Base-by-base conservation (phyloP, 805 yeast species). In the Metschnikowia lochheadii region DNA sequence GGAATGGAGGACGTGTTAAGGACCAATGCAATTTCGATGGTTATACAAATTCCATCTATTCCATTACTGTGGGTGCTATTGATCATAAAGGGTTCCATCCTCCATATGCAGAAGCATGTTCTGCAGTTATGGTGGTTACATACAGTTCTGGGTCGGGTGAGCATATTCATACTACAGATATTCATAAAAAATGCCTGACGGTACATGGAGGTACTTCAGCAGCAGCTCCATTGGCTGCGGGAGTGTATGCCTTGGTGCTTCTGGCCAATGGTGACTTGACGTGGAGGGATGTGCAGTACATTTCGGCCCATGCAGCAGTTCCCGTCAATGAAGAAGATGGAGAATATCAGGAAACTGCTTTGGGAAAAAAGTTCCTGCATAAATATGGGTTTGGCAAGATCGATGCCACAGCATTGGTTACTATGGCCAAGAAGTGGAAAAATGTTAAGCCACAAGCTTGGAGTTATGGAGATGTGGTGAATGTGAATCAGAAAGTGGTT, bases 21-120 rank as follows among this genome's bases (percentile, higher is more conserved):
- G 99, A 94, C 65, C 89, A 88, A 56, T 94, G 99, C 75, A 94
- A 94, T 64, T 94, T 84, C 66, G 99, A 94, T 66, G 99, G 99
- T 6, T 94, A 94, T 70, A 94, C 99, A 8, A 94, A 94, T 66
- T 85, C 96, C 40, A 94, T 94, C 40, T 92, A 87, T 64, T 90
- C 97, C 1, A 87, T 94, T 51, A 94, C 99, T 0, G 94, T 94
- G 8, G 90, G 96, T 41, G 97, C 98, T 5, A 81, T 94, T 42
- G 99, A 94, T 64, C 83, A 85, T 61, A 80, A 80, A 60, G 97
- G 96, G 7, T 62, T 80, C 18, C 97, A 90, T 63, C 98, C 99
- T 1, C 78, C 80, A 15, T 94, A 94, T 63, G 80, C 97, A 0
- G 99, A 94, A 69, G 79, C 92, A 2, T 94, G 99, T 65, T 81